These are phyloP conservation scores for Poa annua DNA, from an alignment of 176 grass and related monocot genomes.

Conservation along the genomic window DNA sequence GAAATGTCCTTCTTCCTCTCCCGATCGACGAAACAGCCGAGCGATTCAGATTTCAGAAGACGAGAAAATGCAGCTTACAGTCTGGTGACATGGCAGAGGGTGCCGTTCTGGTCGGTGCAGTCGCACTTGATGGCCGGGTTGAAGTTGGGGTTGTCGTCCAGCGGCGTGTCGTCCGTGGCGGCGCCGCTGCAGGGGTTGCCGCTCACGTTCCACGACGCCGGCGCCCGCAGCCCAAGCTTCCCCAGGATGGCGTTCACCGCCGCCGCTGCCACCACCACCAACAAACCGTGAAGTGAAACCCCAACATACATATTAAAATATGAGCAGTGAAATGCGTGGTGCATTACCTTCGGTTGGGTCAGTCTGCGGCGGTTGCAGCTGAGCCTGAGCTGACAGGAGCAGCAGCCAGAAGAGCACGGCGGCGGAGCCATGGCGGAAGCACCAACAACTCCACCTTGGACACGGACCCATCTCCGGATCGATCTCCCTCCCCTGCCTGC, in stretches of 20 bases:
- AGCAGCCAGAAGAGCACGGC: neutral
- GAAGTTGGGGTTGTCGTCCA: constrained; percentile 52
- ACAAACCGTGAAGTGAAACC: too few relatives aligned
- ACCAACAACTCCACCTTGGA: neutral
- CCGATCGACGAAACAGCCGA: too few relatives aligned
- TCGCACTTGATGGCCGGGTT: constrained; percentile 74
- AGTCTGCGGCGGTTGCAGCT: constrained; percentile 38
- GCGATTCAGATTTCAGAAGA: too few relatives aligned
- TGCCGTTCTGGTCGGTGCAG: constrained; percentile 56
- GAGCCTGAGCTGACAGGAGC: constrained; percentile 46
- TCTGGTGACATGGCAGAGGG: constrained; percentile 65
- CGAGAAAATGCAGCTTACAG: constrained; percentile 39
- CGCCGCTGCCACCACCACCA: constrained; percentile 40
- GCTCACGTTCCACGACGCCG: constrained; percentile 71
- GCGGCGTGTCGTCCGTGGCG: constrained; percentile 56
- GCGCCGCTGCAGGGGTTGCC: constrained; percentile 79
- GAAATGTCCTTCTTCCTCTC: too few relatives aligned
- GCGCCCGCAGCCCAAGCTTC: constrained; percentile 53
- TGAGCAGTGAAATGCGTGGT: neutral
- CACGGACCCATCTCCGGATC: neutral
- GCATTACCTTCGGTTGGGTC: constrained; percentile 56
- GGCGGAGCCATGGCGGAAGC: constrained; percentile 22
- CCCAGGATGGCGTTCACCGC: constrained; percentile 70
- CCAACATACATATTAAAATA: too few relatives aligned
- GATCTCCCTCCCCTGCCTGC: neutral